Conservation (phyloP, 176 grass and related monocot genomes). For the Metroxylon sagu region DNA sequence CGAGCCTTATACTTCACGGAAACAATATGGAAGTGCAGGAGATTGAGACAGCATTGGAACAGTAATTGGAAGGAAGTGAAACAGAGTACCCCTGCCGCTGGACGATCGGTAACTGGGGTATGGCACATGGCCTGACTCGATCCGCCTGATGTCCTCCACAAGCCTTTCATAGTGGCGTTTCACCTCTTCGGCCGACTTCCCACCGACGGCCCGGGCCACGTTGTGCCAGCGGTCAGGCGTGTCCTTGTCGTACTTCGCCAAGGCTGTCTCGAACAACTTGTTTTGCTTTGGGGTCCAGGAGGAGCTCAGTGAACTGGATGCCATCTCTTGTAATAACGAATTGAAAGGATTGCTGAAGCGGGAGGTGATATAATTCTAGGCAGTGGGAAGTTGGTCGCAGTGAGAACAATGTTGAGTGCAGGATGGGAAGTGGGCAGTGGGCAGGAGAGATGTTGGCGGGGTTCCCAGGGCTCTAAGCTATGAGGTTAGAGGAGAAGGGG, state of each 20-base stretch:
- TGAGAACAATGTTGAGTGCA: neutral
- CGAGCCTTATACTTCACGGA: no score
- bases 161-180: slow-evolving; percentile 53
- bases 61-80: no score
- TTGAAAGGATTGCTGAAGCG: no score
- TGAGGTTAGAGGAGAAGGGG: no score
- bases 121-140: slow-evolving; percentile 19
- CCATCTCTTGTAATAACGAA: no score
- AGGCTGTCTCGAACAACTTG: slow-evolving; percentile 38
- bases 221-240: slow-evolving; percentile 49
- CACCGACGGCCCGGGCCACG: slow-evolving; percentile 46
- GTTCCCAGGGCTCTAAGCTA: no score
- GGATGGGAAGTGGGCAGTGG: neutral
- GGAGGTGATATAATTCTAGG: no score
- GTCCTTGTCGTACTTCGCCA: slow-evolving; percentile 33
- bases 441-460: neutral
- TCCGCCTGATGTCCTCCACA: slow-evolving; percentile 29
- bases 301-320: neutral
- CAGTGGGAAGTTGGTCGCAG: no score
- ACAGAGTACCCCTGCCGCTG: slow-evolving; percentile 30
- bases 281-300: slow-evolving; percentile 38
- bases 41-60: no score
- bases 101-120: no score
- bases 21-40: no score
- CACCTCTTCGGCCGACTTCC: slow-evolving; percentile 58